Conservation (phyloP, 768 basidiomycete species). For the Xerocomellus chrysenteron region DNA sequence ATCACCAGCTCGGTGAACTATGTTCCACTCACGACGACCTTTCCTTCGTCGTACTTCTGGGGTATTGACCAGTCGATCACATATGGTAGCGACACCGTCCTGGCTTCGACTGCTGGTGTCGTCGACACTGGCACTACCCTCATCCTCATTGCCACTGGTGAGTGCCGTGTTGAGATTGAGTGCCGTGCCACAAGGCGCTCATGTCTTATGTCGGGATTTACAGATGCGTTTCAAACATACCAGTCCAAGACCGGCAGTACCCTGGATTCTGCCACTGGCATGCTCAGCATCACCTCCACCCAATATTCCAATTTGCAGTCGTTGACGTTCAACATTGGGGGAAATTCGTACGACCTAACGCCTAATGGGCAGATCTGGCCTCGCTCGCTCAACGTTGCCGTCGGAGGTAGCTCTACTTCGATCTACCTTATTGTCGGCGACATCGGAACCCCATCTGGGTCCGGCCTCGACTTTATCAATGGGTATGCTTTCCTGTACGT, state of each 20-base stretch:
- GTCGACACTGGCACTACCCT: conserved; percentile 27
- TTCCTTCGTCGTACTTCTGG: conserved; percentile 26
- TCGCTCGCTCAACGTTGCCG: conserved; percentile 41
- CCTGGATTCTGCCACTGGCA: conserved; percentile 21
- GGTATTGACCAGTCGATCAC: conserved; percentile 14
- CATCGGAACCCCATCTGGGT: conserved; percentile 7
- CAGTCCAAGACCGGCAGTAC: conserved; percentile 24
- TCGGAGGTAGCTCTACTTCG: conserved; percentile 37
- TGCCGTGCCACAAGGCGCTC: not conserved
- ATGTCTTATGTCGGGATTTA: not conserved
- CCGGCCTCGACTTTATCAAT: conserved; percentile 18
- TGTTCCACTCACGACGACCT: conserved; percentile 21
- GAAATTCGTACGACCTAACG: conserved; percentile 35
- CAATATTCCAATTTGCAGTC: conserved; percentile 24
- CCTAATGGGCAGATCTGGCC: conserved; percentile 47
- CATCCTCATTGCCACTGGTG: conserved; percentile 29
- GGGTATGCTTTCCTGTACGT: conserved; percentile 20
- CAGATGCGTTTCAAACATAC: conserved; percentile 25
- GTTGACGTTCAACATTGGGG: conserved; percentile 27
- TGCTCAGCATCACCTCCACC: conserved; percentile 21
- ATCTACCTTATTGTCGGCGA: conserved; percentile 38
- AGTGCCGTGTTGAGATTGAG: not conserved
- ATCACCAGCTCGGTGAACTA: conserved; percentile 17
- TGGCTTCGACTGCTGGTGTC: conserved; percentile 17
- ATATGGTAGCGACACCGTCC: not conserved